Evolutionary conservation across 2,329 filamentous ascomycete species (phyloP), one percentile per base, ranked within the genome.

Genomic region (Pezicula rhizophila): DNA sequence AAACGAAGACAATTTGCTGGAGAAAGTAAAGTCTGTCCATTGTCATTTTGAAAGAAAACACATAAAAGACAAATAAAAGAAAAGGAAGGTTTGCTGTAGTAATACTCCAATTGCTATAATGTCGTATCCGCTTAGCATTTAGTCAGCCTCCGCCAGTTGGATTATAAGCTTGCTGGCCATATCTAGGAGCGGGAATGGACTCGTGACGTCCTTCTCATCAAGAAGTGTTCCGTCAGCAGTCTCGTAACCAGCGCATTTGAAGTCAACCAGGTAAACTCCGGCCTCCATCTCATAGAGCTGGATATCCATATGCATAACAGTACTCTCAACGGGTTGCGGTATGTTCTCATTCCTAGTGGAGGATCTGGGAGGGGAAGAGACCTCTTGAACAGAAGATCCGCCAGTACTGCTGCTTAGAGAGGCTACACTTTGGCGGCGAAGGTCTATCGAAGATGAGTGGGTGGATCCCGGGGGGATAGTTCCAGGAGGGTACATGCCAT

Each of bases 171-270:
- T 85, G 57, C 89, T 91, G 26, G 92, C 91, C 68, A 96, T 86
- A 70, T 97, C 92, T 62, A 97, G 76, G 71, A 96, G 97, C 4
- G 93, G 92, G 68, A 96, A 97, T 25, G 93, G 90, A 65, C 88
- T 95, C 40, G 89, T 92, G 54, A 96, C 89, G 62, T 95, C 87
- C 77, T 97, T 97, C 70, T 96, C 90, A 61, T 93, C 89, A 45
- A 90, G 72, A 45, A 85, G 72, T 56, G 85, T 81, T 43, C 92
- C 85, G 48, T 93, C 75, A 11, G 74, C 63, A 42, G 78, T 89
- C 71, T 99, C 93, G 69, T 99, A 99, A 17, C 93, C 93, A 12
- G 93, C 91, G 66, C 92, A 97, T 66, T 96, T 97, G 76, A 99
- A 99, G 67, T 99, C 93, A 43, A 99, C 93, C 54, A 99, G 84